Evolutionary conservation across 1,284 basidiomycete genomes (phyloP), one percentile per base, ranked within the genome.

Genomic region (Entoloma clypeatum): DNA sequence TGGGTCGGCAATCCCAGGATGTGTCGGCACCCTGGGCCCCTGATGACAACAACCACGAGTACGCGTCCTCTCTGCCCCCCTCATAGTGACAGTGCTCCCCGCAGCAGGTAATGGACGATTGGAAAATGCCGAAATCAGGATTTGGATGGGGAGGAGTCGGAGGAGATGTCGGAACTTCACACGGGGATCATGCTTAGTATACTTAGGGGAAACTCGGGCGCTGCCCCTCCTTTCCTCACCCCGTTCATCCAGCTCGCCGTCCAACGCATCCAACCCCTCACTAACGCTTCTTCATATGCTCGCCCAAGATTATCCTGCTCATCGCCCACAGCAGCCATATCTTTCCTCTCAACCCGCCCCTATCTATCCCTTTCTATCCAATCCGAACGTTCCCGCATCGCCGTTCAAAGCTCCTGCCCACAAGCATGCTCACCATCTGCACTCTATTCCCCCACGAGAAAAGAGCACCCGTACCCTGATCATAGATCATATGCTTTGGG

Each of bases 401-500:
- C 47, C 59, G 0, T 81, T 80, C 62, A 69, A 64, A 47, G 74
- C 77, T 4, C 80, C 80, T 4, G 79, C 79, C 7, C 79, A 83
- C 58, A 81, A 78, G 48, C 79, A 81, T 61, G 81, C 81, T 3
- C 81, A 86, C 58, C 81, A 86, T 57, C 65, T 86, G 8, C 81
- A 75, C 56, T 79, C 83, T 6, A 86, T 88, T 36, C 85, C 83
- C 10, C 86, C 81, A 7, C 67, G 81, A 41, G 85, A 86, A 63
- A 89, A 86, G 67, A 86, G 79, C 30, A 88, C 82, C 19, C 69
- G 82, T 42, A 90, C 82, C 14, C 70, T 90, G 38, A 89, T 90
- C 50, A 77, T 90, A 44, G 86, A 90, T 61, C 83, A 90, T 61
- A 76, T 87, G 68, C 67, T 89, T 43, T 89, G 83, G 85, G 81